phyloP scores from a whole-genome alignment of 768 basidiomycete genomes.

The Suillus subluteus region DNA sequence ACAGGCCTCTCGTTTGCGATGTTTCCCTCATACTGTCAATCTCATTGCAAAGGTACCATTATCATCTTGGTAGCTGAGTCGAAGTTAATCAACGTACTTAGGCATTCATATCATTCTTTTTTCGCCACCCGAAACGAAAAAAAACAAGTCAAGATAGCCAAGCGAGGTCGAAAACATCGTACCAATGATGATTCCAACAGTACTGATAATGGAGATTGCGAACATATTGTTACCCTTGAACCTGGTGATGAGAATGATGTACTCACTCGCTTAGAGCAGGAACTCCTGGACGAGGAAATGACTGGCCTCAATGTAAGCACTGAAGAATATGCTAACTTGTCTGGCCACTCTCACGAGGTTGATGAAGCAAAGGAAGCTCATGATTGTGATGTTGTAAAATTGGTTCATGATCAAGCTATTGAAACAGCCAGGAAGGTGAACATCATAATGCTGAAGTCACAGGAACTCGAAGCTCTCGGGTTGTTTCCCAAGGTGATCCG shows the following conservation, averaged over 20 bases:
- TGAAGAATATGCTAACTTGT: neutral
- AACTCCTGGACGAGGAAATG: neutral
- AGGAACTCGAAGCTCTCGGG: neutral
- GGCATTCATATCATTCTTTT: neutral
- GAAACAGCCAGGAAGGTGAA: too few relatives aligned
- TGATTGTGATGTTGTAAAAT: slow-evolving; percentile 20
- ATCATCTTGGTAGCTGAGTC: neutral
- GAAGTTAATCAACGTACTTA: neutral
- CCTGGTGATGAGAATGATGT: neutral
- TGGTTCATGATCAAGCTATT: slow-evolving; percentile 13
- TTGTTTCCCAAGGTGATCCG: neutral
- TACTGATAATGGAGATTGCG: neutral
- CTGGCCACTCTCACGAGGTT: neutral
- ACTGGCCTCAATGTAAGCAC: neutral
- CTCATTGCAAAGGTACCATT: slow-evolving; percentile 35
- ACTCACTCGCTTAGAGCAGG: neutral
- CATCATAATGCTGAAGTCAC: neutral
- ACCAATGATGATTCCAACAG: neutral
- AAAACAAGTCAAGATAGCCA: neutral
- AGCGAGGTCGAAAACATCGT: neutral
- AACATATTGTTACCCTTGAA: neutral
- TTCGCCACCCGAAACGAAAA: neutral
- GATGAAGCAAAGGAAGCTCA: slow-evolving; percentile 24
- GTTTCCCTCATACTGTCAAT: slow-evolving; percentile 38
- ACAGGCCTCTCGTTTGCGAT: slow-evolving; percentile 19